Evolutionary conservation across 192 early-diverging fungal species (phyloP), one percentile per base, ranked within the genome.

Genomic region (Jimgerdemannia lactiflua): DNA sequence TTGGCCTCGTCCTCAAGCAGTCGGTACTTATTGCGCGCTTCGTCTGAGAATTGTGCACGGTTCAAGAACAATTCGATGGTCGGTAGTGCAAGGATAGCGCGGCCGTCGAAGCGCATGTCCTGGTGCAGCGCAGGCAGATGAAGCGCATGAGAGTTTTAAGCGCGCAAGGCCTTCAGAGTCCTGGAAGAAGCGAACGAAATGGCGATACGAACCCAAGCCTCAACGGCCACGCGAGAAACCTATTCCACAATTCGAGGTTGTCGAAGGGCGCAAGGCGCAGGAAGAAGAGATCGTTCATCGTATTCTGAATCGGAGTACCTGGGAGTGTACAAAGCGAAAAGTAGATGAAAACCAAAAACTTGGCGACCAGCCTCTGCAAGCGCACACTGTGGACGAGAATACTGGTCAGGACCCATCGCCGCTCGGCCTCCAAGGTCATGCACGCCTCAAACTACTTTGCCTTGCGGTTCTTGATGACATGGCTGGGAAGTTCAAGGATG

Each of bases 351-450:
- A 64, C 64, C 64, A 64, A n/a, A n/a, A n/a, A n/a, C n/a, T n/a
- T n/a, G n/a, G n/a, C n/a, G n/a, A n/a, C n/a, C n/a, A n/a, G n/a
- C n/a, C n/a, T n/a, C n/a, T n/a, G n/a, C n/a, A n/a, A n/a, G n/a
- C n/a, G 49, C 4, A 7, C 11, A 54, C 11, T 11, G 4, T 54
- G 4, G 49, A 54, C 11, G 4, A 54, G 49, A 54, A 54, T 97
- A 19, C 96, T 95, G 8, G 96, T 97, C 40, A 99, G 75, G 11
- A 92, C 94, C 97, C 97, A 99, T 17, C 95, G 83, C 14, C 92
- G 81, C 41, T 84, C 78, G n/a, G 92, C 91, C 8, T 81, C 82
- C 18, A 99, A 73, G 8, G 88, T 85, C 71, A 87, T 88, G 18
- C 91, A 90, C 0, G 94, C 95, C 70, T 91, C 90, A 6, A 92